Evolutionary conservation across 768 basidiomycete species (phyloP).

Genomic region (Russula brevipes): DNA sequence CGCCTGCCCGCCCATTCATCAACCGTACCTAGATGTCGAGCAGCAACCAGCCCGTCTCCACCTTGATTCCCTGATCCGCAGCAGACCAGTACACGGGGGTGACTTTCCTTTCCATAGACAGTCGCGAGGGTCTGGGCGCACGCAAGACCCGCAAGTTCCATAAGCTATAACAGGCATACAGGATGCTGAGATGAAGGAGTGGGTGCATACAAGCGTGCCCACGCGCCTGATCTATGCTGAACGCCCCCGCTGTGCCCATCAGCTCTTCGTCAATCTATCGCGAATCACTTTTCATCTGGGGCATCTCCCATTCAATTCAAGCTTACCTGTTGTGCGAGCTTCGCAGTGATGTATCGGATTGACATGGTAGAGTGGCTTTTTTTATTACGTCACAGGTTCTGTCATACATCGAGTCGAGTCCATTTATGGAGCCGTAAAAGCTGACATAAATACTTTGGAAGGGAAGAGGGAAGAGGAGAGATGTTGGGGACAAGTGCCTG

Average conservation of each 20-base stretch:
- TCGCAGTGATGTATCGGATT: conserved; percentile 24
- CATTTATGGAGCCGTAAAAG: neutral
- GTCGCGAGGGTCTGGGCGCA: conserved; percentile 84
- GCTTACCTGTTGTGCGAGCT: conserved; percentile 63
- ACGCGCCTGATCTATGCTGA: conserved; percentile 85
- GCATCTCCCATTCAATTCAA: neutral
- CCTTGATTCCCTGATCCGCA: conserved; percentile 99
- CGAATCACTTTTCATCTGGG: neutral
- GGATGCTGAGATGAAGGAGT: neutral
- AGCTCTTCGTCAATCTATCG: conserved; percentile 90
- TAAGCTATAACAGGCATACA: conserved; percentile 49
- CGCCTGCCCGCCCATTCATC: no score
- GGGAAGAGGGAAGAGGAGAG: neutral
- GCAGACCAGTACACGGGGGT: conserved; percentile 82
- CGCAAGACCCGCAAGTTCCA: conserved; percentile 94
- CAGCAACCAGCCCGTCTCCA: conserved; percentile 95
- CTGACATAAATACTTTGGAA: neutral
- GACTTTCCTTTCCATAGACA: conserved; percentile 63
- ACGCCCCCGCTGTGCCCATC: conserved; percentile 84
- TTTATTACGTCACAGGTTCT: no score
- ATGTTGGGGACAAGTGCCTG: neutral
- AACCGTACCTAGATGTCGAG: conserved; percentile 76
- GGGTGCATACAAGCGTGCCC: neutral
- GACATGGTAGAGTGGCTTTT: conserved; percentile 32
- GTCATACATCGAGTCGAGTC: no score